These are phyloP conservation scores for Nidularia sp. DNA, from an alignment of 768 basidiomycete species.

Conservation along the genomic window DNA sequence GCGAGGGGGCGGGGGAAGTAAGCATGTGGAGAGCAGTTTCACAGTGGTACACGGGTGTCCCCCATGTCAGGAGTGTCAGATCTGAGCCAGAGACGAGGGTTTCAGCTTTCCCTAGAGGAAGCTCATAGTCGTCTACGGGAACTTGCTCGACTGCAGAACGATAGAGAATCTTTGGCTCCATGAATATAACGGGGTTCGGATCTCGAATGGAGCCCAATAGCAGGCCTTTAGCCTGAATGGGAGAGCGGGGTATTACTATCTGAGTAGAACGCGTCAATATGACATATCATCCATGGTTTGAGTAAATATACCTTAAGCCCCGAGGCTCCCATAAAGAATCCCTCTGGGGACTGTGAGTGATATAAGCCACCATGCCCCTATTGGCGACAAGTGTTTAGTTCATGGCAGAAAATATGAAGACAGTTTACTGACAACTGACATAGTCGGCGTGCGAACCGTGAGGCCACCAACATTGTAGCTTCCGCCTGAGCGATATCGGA, in stretches of 20 bases:
- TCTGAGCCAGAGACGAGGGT: conserved; percentile 70
- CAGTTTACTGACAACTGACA: conserved; percentile 68
- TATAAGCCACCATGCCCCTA: conserved; percentile 85
- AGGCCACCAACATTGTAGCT: conserved; percentile 77
- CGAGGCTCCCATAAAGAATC: conserved; percentile 87
- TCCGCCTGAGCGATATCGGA: conserved; percentile 86
- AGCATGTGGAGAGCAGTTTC: conserved; percentile 80
- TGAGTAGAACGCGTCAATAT: conserved; percentile 13
- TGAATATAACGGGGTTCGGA: conserved; percentile 90
- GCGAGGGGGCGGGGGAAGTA: conserved; percentile 54
- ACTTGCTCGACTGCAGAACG: conserved; percentile 96
- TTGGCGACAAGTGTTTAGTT: neutral
- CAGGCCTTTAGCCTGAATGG: conserved; percentile 93
- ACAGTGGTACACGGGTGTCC: conserved; percentile 90
- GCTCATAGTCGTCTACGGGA: conserved; percentile 78
- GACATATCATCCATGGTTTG: neutral
- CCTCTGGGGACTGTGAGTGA: conserved; percentile 94
- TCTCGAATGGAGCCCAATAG: conserved; percentile 85
- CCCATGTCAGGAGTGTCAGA: conserved; percentile 89
- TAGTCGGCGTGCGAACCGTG: conserved; percentile 82
- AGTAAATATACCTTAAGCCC: conserved; percentile 68
- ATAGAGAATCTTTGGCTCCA: conserved; percentile 94
- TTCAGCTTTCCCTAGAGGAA: conserved; percentile 85
- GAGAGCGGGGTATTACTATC: conserved; percentile 92
- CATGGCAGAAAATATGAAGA: neutral